Base-by-base conservation (phyloP, 2,329 filamentous ascomycete species). In the Talaromyces funiculosus region DNA sequence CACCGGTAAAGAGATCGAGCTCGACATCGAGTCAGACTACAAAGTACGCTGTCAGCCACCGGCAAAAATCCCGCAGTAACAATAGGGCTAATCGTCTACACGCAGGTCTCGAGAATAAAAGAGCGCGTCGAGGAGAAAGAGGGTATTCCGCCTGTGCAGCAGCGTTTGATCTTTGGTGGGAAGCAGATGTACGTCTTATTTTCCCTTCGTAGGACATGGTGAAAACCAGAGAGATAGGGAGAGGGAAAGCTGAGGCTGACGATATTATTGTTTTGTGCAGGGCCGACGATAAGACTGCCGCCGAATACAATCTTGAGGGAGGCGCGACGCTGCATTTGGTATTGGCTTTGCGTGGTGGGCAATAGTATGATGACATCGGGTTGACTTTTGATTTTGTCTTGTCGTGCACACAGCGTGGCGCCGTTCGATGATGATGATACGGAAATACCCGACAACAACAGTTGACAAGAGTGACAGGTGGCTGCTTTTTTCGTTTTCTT, bases 111-210 rank as follows among this genome's bases (percentile, higher is more conserved):
- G 42, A 87, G 92, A 75, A 97, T 99, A 83, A 99, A 99, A 83
- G 94, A 97, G 79, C 92, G 93, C 71, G 94, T 99, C 60, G 94
- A 99, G 78, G 94, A 99, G 81, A 97, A 97, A 80, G 94, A 97
- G 75, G 94, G 94, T 61, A 99, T 99, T 69, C 93, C 94, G 45
- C 94, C 94, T 0, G 92, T 94, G 18, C 94, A 99, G 79, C 94
- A 99, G 78, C 88, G 94, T 62, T 81, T 99, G 66, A 99, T 99
- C 71, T 97, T 89, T 73, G 92, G 93, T 58, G 94, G 94, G 71
- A 99, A 99, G 82, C 94, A 99, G 76, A 97, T 99, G 94, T 97
- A 79, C 64, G 81, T 75, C 24, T n/a, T n/a, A n/a, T n/a, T n/a
- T n/a, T n/a, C n/a, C n/a, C n/a, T n/a, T n/a, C n/a, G n/a, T n/a